Percentiles rank a stretch among this genome's conserved stretches.
Conservation (phyloP, 345 rosid genomes). For the Pelargonium nanum region DNA sequence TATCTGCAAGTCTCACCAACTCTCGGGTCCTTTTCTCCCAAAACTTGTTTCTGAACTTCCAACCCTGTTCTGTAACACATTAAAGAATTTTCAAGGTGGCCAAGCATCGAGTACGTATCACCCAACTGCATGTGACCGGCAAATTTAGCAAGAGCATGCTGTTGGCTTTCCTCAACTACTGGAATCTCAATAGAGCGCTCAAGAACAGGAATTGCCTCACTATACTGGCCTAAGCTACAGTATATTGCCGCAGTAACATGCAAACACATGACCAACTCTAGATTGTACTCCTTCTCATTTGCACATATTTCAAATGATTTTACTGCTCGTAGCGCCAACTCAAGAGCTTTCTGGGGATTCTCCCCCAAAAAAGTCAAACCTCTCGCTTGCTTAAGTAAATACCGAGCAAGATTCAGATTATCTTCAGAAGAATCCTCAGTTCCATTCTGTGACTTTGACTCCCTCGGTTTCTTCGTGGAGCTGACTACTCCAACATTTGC, state of each 20-base stretch:
- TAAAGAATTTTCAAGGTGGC: slow-evolving; percentile 69
- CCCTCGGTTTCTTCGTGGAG: slow-evolving; percentile 35
- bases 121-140: slow-evolving; percentile 93
- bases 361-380: slow-evolving; percentile 66
- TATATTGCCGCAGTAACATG: slow-evolving; percentile 79
- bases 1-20: slow-evolving; percentile 82
- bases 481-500: slow-evolving; percentile 22
- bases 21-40: slow-evolving; percentile 68
- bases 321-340: slow-evolving; percentile 57
- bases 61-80: slow-evolving; percentile 61
- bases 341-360: slow-evolving; percentile 59
- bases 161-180: slow-evolving; percentile 50
- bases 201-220: slow-evolving; percentile 70
- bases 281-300: slow-evolving; percentile 49
- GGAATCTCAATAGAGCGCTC: slow-evolving; percentile 71
- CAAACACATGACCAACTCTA: slow-evolving; percentile 75
- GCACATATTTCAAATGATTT: slow-evolving; percentile 59
- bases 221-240: slow-evolving; percentile 63
- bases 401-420: slow-evolving; percentile 59
- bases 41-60: slow-evolving; percentile 56
- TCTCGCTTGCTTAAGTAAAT: slow-evolving; percentile 62
- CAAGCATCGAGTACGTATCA: slow-evolving; percentile 80
- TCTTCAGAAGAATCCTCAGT: slow-evolving; percentile 29
- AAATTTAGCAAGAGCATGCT: slow-evolving; percentile 80
- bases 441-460: slow-evolving; percentile 39